Evolutionary conservation across 805 yeast genomes (phyloP), one percentile per base, ranked within the genome.

Genomic region (Yamadazyma akitaensis): DNA sequence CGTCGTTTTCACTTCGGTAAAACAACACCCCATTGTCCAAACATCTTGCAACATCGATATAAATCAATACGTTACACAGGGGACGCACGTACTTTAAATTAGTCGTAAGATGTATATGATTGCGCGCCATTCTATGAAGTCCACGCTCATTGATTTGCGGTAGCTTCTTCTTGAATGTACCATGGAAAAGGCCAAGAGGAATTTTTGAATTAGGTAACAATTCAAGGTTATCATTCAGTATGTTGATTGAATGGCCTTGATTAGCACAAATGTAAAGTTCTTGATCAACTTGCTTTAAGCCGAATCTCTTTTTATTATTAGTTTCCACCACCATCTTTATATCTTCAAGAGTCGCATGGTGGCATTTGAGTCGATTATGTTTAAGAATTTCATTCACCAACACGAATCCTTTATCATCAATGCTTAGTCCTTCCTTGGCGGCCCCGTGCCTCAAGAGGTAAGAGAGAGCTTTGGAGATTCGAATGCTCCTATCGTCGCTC

Each of bases 401-500:
- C 2, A 88, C 76, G 64, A 76, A 90, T 0, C 99, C 99, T 24
- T 78, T 67, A 0, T 60, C 48, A 56, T 85, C 87, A 2, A 94
- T 86, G 2, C 67, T 53, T 12, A 94, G 63, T 0, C 77, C 74
- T 55, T 88, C 94, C 43, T 80, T 76, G 13, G 65, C 59, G 0
- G 98, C 98, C 3, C 86, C 88, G 59, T 92, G 99, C n/a, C 99
- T 73, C 1, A 92, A 75, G 1, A 94, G 68, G 54, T 85, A 83
- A 5, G 96, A 77, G 26, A 94, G 68, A 0, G 87, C 72, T 53
- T 87, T 87, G 6, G 97, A 88, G 14, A 90, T 81, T 33, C 64
- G 67, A 6, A 73, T 58, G 48, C 78, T 81, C 56, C 87, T 62
- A 42, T 54, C 57, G 14, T 50, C 55, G 9, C 32, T 28, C 32